Evolutionary conservation across 495 filamentous ascomycete species (phyloP), one percentile per base, ranked within the genome.

Genomic region (Pseudevernia furfuracea): DNA sequence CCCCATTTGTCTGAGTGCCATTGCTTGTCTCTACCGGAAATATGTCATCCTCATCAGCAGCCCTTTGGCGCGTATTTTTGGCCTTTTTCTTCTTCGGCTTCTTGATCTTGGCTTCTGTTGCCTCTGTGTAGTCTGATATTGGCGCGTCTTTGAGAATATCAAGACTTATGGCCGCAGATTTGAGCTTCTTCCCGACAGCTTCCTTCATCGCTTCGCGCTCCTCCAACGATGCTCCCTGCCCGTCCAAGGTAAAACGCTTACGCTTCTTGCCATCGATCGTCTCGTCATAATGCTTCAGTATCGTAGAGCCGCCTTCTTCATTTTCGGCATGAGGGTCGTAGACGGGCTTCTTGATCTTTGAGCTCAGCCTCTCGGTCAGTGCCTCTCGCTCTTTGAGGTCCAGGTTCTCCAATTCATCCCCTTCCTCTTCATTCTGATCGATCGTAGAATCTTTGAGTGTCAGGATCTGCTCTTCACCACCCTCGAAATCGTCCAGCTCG

Each of bases 41-140:
- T n/a, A 86, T 78, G 48, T 88, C 87, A 48, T 92, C 89, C 28
- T 96, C 91, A 61, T 94, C 89, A 15, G 74, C 74, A 8, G 80
- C 78, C 58, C 83, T 85, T 70, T 87, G 84, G 60, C 89, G 81
- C 15, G 89, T 91, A 48, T 86, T 80, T 69, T 90, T 91, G 11
- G 82, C 78, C 77, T 94, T 96, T 77, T 90, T 94, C 79, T 93
- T 97, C 74, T 95, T 97, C 4, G 91, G 87, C 75, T 97, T 97
- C 75, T 87, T 89, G 64, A 96, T 81, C 74, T 95, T 97, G 69
- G 96, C 78, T 68, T 93, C 88, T 28, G 87, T 88, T 46, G 87
- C 74, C 65, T 96, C 92, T 71, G 92, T 80, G 73, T 97, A 97
- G 75, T 98, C 94, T 23, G 92, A 96, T 9, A 77, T 73, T 4